phyloP scores from a whole-genome alignment of 352 stramenopile species.

The Phytophthora melonis region DNA sequence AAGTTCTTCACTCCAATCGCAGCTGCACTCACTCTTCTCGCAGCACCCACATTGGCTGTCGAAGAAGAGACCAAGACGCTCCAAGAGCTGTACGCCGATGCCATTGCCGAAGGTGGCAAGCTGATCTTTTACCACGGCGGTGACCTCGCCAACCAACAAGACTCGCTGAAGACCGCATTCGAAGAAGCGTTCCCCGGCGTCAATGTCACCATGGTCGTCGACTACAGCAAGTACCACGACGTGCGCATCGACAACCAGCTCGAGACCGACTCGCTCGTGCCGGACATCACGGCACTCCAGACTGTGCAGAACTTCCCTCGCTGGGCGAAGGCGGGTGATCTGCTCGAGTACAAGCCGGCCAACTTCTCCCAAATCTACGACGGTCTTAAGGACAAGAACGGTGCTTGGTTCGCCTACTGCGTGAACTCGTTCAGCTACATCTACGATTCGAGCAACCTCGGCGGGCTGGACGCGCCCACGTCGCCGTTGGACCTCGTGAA shows the following conservation, averaged over 20 bases:
- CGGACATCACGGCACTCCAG: conserved; percentile 54
- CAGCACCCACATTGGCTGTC: conserved; percentile 2
- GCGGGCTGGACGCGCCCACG: conserved; percentile 17
- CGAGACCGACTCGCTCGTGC: conserved; percentile 52
- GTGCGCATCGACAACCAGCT: conserved; percentile 73
- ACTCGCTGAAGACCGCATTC: conserved; percentile 14
- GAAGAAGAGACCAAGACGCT: conserved; percentile 56
- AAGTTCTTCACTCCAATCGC: conserved; percentile 23
- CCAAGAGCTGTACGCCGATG: conserved; percentile 54
- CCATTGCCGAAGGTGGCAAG: conserved; percentile 54
- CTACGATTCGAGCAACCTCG: conserved; percentile 40
- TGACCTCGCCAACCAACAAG: conserved; percentile 41
- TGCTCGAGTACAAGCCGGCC: conserved; percentile 63
- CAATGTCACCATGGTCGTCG: conserved; percentile 66
- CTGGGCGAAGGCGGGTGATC: conserved; percentile 47
- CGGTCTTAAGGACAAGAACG: conserved; percentile 38
- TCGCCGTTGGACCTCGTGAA: conserved; percentile 39
- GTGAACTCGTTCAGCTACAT: conserved; percentile 49
- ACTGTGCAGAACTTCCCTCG: conserved; percentile 66
- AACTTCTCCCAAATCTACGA: conserved; percentile 66
- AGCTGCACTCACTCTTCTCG: conserved; percentile 4
- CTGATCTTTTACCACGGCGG: conserved; percentile 56
- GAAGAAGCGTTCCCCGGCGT: no score
- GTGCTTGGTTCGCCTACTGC: conserved; percentile 43
- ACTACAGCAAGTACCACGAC: conserved; percentile 69